A percentile compares a stretch with the other conserved stretches of the same genome.
phyloP scores from a whole-genome alignment of 31 red algal genomes.

The Asparagopsis taxiformis region DNA sequence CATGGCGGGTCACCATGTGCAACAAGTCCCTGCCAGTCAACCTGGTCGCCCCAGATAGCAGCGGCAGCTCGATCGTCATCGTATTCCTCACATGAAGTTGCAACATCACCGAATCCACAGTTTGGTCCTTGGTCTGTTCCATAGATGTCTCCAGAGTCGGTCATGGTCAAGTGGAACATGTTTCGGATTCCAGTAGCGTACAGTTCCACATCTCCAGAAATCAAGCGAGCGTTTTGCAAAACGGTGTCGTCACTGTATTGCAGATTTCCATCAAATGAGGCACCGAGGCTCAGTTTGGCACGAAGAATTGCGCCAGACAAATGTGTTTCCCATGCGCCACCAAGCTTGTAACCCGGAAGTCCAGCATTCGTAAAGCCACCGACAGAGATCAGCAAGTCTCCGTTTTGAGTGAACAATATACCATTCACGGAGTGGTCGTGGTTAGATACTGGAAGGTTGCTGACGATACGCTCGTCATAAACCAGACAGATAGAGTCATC shows the following conservation, averaged over 20 bases:
- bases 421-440: conserved; percentile 4
- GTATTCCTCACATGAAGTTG: conserved; percentile 23
- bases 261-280: conserved; percentile 33
- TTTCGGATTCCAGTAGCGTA: conserved; percentile 39
- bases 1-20: conserved; percentile 10
- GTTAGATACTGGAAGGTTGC: background rate
- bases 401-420: conserved; percentile 38
- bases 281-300: conserved; percentile 27
- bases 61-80: conserved; percentile 13
- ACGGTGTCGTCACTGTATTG: conserved; percentile 25
- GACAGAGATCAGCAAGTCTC: conserved; percentile 57
- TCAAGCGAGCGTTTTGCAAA: conserved; percentile 1
- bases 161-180: conserved; percentile 23
- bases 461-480: conserved; percentile 45
- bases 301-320: conserved; percentile 48
- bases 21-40: conserved; percentile 22
- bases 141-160: conserved; percentile 29
- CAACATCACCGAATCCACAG: conserved; percentile 29
- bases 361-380: conserved; percentile 64
- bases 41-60: background rate
- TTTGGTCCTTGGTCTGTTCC: conserved; percentile 53
- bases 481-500: conserved; percentile 27
- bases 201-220: conserved; percentile 38
- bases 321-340: conserved; percentile 30
- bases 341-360: conserved; percentile 37